These are phyloP conservation scores for Trichoderma sp. DNA, from an alignment of 2,329 filamentous ascomycete genomes.

Conservation along the genomic window DNA sequence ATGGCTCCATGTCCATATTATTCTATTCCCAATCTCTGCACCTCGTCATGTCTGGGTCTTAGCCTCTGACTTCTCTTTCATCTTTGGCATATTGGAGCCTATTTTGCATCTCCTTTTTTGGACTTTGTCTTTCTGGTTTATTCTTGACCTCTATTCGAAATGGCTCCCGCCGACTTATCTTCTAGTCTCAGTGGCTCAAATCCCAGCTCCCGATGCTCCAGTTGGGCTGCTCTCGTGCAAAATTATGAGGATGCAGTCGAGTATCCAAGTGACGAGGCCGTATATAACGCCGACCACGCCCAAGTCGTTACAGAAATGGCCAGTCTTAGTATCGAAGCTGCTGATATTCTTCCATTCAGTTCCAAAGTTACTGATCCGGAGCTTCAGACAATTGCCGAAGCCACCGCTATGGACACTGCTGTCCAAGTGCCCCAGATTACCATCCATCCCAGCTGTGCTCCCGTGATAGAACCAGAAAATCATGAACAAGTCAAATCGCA, in stretches of 20 bases:
- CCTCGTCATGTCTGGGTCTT: slow-evolving; percentile 38
- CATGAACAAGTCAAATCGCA: slow-evolving; percentile 19
- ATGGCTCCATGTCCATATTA: slow-evolving; percentile 14
- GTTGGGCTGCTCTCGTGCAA: slow-evolving; percentile 13
- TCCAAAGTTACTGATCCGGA: slow-evolving; percentile 34
- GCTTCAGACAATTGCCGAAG: slow-evolving; percentile 3
- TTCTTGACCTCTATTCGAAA: slow-evolving; percentile 30
- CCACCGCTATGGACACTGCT: not conserved
- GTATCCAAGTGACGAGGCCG: slow-evolving; percentile 19
- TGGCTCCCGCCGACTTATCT: slow-evolving; percentile 35
- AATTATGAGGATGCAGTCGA: slow-evolving; percentile 26
- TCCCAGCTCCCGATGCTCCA: slow-evolving; percentile 16
- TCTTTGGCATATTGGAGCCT: not conserved
- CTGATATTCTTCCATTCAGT: slow-evolving; percentile 37
- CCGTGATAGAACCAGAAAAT: slow-evolving; percentile 3
- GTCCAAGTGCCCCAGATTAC: slow-evolving; percentile 28
- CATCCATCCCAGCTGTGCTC: slow-evolving; percentile 24
- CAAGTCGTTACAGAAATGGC: slow-evolving; percentile 31
- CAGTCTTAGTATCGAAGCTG: slow-evolving; percentile 27
- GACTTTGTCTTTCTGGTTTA: slow-evolving; percentile 31
- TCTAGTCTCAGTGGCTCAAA: slow-evolving; percentile 9
- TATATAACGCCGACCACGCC: slow-evolving; percentile 16
- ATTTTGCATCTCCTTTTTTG: slow-evolving; percentile 29
- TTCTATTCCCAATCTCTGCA: slow-evolving; percentile 27
- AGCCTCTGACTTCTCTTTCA: slow-evolving; percentile 15